These are phyloP conservation scores for Saccharomyces hybrid DNA, from an alignment of 1,139 yeast genomes.

Conservation along the genomic window DNA sequence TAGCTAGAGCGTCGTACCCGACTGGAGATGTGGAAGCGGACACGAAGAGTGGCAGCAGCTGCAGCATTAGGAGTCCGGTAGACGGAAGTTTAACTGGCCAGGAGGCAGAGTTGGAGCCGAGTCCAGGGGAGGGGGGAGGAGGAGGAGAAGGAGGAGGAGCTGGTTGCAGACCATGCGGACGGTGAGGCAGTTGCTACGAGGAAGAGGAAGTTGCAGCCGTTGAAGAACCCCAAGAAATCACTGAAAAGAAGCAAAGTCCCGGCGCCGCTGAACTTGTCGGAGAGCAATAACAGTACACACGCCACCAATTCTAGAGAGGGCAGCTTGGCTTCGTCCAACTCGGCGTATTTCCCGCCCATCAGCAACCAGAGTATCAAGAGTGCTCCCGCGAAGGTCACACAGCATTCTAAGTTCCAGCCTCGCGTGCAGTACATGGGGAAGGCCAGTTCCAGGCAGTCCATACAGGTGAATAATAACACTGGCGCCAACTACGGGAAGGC, in stretches of 20 bases:
- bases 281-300: background rate
- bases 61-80: background rate
- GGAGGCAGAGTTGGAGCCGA: background rate
- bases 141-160: no score
- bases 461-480: background rate
- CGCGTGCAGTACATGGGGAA: conserved; percentile 2
- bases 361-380: conserved; percentile 4
- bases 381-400: conserved; percentile 9
- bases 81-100: background rate
- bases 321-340: background rate
- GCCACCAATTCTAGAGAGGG: background rate
- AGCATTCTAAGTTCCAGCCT: conserved; percentile 10
- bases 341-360: background rate
- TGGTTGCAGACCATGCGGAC: background rate
- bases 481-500: background rate
- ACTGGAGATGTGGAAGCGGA: background rate
- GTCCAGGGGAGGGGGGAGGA: background rate
- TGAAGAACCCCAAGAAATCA: conserved; percentile 12
- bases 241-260: conserved; percentile 17
- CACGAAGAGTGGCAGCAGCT: background rate
- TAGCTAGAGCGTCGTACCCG: background rate
- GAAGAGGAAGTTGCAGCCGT: conserved; percentile 3
- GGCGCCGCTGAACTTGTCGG: conserved; percentile 13
- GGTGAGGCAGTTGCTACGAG: conserved; percentile 3
- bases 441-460: conserved; percentile 3